Evolutionary conservation across 768 basidiomycete genomes (phyloP).

Genomic region (Podaxis sp.): DNA sequence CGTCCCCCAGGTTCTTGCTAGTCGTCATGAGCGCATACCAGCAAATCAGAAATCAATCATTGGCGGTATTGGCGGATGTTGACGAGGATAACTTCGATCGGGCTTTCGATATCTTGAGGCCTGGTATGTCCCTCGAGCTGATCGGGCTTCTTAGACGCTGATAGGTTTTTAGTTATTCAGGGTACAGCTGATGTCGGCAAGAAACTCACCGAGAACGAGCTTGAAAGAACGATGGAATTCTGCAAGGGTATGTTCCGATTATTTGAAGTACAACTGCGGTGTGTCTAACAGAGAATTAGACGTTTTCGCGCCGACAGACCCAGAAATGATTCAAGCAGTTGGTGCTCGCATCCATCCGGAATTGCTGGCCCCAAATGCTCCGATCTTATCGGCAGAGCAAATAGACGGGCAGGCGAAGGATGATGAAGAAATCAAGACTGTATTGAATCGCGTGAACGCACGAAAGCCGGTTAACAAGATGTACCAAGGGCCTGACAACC

Average conservation of each 20-base stretch:
- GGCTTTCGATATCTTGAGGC: conserved; percentile 45
- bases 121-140: conserved; percentile 26
- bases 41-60: conserved; percentile 43
- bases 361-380: conserved; percentile 22
- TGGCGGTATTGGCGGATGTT: conserved; percentile 41
- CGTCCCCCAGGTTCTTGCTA: conserved; percentile 37
- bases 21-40: conserved; percentile 50
- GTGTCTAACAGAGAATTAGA: conserved; percentile 12
- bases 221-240: conserved; percentile 42
- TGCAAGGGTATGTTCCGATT: conserved; percentile 20
- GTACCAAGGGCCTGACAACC: conserved; percentile 17
- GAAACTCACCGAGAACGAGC: conserved; percentile 45
- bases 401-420: conserved; percentile 18
- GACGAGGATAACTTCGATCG: conserved; percentile 48
- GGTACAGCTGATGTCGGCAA: conserved; percentile 29
- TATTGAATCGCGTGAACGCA: conserved; percentile 21
- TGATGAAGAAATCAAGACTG: conserved; percentile 20
- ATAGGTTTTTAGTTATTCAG: conserved; percentile 24
- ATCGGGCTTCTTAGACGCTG: not conserved
- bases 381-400: conserved; percentile 25
- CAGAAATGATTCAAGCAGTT: conserved; percentile 26
- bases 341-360: conserved; percentile 25
- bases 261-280: not conserved
- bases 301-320: conserved; percentile 27
- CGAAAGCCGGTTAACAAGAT: conserved; percentile 20